Evolutionary conservation across 495 filamentous ascomycete species (phyloP).

Genomic region (Aspergillus haitiensis): DNA sequence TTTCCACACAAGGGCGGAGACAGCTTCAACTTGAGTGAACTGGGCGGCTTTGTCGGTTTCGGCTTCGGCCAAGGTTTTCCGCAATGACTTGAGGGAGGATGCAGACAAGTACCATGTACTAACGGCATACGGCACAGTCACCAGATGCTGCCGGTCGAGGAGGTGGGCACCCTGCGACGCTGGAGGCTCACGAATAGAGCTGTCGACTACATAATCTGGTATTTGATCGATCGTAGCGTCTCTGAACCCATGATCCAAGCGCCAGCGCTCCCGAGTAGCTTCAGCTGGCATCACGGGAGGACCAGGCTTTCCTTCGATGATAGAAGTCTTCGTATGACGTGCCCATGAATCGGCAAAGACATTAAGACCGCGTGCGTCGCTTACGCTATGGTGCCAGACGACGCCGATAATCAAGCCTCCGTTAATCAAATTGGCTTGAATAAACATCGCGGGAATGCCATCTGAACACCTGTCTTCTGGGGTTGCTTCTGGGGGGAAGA

Average conservation of each 20-base stretch:
- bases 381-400: constrained; percentile 14
- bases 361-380: constrained; percentile 10
- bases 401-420: constrained; percentile 10
- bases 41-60: constrained; percentile 8
- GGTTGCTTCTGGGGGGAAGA: constrained; percentile 11
- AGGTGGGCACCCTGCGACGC: constrained; percentile 9
- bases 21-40: constrained; percentile 16
- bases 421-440: constrained; percentile 11
- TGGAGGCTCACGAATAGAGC: constrained; percentile 6
- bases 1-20: constrained; percentile 18
- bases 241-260: constrained; percentile 11
- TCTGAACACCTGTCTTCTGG: background rate
- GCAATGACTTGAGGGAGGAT: constrained; percentile 6
- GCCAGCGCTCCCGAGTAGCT: constrained; percentile 9
- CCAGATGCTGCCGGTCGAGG: constrained; percentile 13
- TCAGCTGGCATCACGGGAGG: background rate
- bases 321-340: constrained; percentile 7
- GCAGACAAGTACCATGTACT: constrained; percentile 17
- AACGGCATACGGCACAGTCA: constrained; percentile 15
- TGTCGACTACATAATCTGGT: constrained; percentile 15
- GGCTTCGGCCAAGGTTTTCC: constrained; percentile 1
- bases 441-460: constrained; percentile 5
- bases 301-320: background rate
- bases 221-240: constrained; percentile 13
- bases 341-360: constrained; percentile 13